Evolutionary conservation across 192 early-diverging fungal genomes (phyloP).

Genomic region (Entomortierella chlamydospora): DNA sequence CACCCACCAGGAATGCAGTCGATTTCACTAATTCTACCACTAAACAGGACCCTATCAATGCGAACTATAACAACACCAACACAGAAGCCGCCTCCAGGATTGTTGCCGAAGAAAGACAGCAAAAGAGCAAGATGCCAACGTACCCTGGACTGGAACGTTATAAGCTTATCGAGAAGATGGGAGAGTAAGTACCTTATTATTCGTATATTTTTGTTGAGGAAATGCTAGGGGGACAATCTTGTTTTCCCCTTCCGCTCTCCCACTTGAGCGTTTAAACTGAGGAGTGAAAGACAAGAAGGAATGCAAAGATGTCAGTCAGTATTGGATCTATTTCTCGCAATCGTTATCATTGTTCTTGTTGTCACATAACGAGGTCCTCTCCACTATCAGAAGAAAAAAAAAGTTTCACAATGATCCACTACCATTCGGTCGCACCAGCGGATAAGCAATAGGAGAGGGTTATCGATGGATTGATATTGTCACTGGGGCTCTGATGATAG

Average conservation of each 20-base stretch:
- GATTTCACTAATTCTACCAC: background rate
- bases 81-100: conserved; percentile 60
- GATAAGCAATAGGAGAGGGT: no score
- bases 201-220: background rate
- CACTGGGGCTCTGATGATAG: background rate
- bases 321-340: no score
- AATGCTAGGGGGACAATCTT: background rate
- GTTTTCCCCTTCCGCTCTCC: no score
- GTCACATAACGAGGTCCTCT: no score
- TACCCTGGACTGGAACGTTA: conserved; percentile 73
- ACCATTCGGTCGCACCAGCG: no score
- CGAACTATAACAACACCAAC: conserved; percentile 11
- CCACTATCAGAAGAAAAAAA: no score
- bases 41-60: background rate
- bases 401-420: no score
- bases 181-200: conserved; percentile 68
- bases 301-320: no score
- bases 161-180: conserved; percentile 73
- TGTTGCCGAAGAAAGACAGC: conserved; percentile 64
- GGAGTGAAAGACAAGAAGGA: no score
- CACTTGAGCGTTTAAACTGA: no score
- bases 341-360: no score
- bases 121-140: conserved; percentile 62
- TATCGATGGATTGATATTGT: no score
- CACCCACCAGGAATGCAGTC: background rate